Base-by-base conservation (phyloP, 768 basidiomycete genomes). In the Pleurotus tuber-regium region DNA sequence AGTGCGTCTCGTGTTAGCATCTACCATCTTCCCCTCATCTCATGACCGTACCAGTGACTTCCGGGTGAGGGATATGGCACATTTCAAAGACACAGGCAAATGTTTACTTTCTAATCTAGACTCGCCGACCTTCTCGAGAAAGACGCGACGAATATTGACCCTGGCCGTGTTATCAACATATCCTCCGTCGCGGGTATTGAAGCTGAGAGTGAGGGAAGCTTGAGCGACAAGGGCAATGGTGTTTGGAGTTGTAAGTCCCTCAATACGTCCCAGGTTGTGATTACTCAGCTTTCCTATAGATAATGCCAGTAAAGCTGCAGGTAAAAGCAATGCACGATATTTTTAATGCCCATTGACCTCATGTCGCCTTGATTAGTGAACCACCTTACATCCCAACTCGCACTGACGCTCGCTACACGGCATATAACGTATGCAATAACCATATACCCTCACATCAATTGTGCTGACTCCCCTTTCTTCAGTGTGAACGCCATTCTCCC, bases 401-500 rank as follows among this genome's bases (percentile, higher is more conserved):
- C 90, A 0, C 66, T 82, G 38, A 87, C 86, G 46, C 75, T 92
- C 12, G 80, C 70, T 5, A 70, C 70, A 6, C 67, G 67, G 9
- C 76, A 78, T 54, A 79, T 92, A 66, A 89, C 84, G 86, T 89
- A 68, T 14, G 85, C 76, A 23, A 2, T 42, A 9, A 16, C 14
- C 26, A n/a, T 26, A 52, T 1, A 5, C 43, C 29, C 5, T 14
- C 39, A 16, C 38, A 44, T 46, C 23, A 44, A 10, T 54, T 56
- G 5, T 59, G 39, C 8, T 25, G 50, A 16, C 50, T 29, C 8
- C 33, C 24, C 39, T 38, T 4, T 18, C 25, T n/a, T 5, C 55
- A 90, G 87, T 50, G 89, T 92, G 4, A 93, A 93, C 57, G 89
- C 90, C 2, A 89, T 92, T 46, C 78, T 85, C 35, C 90, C 90